These are phyloP conservation scores for Poteriospumella lacustris DNA, from an alignment of 108 stramenopile genomes.

Conservation along the genomic window DNA sequence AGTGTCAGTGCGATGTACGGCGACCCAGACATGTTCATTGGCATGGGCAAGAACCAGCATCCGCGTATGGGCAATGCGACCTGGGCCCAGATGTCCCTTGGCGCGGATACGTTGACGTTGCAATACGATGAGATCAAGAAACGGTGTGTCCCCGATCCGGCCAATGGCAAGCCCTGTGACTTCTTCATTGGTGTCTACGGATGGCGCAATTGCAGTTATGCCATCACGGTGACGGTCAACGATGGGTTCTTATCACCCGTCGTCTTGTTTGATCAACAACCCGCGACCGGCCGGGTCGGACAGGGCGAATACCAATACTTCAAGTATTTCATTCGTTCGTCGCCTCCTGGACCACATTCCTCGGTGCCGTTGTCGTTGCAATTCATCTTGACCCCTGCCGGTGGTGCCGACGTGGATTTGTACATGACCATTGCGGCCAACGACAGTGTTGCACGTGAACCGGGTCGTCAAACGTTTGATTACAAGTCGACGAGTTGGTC, in stretches of 20 bases:
- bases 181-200: conserved; percentile 40
- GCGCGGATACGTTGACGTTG: conserved; percentile 30
- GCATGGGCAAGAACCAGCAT: neutral
- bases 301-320: conserved; percentile 26
- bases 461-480: conserved; percentile 19
- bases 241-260: conserved; percentile 9
- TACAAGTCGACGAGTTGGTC: neutral
- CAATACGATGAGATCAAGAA: neutral
- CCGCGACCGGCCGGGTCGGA: conserved; percentile 14
- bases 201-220: conserved; percentile 25
- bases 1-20: conserved; percentile 31
- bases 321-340: neutral
- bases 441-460: conserved; percentile 4
- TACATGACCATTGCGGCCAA: neutral
- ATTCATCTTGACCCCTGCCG: conserved; percentile 28
- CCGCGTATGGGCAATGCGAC: conserved; percentile 14
- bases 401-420: conserved; percentile 18
- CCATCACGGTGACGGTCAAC: conserved; percentile 13
- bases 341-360: neutral
- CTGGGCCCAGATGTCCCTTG: conserved; percentile 26
- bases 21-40: conserved; percentile 40
- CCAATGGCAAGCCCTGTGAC: neutral
- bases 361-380: neutral
- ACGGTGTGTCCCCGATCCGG: conserved; percentile 28
- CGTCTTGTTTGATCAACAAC: neutral